Conservation (phyloP, 768 basidiomycete species). For the Pisolithus albus region DNA sequence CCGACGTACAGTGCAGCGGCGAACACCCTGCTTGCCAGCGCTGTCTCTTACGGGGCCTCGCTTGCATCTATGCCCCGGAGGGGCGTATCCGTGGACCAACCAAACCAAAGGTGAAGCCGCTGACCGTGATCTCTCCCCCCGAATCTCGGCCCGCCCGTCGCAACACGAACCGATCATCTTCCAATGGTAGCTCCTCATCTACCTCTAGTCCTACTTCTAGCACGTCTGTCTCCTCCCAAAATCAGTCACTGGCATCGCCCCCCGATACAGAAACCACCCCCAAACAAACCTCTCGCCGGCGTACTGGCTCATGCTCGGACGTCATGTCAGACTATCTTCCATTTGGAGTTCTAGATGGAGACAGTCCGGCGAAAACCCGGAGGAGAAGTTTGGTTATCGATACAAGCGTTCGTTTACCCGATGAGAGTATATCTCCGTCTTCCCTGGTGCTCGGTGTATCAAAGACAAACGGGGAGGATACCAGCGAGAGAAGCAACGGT, state of each 20-base stretch:
- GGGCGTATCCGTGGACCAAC: constrained; percentile 58
- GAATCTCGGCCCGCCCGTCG: not conserved
- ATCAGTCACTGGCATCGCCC: not conserved
- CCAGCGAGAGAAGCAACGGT: not conserved
- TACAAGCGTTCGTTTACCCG: not conserved
- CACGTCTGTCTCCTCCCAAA: not conserved
- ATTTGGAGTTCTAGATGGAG: not conserved
- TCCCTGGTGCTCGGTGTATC: not conserved
- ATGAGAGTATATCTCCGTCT: not conserved
- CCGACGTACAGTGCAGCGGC: constrained; percentile 51
- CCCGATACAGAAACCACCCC: not conserved
- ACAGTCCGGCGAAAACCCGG: not conserved
- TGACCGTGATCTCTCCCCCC: not conserved
- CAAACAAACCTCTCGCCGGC: not conserved
- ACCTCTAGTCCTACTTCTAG: not conserved
- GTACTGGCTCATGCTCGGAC: not conserved
- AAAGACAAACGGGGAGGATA: not conserved
- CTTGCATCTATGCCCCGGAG: constrained; percentile 64
- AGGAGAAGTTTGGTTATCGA: not conserved
- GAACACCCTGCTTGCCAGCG: constrained; percentile 65
- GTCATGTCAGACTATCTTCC: not conserved
- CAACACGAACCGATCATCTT: not conserved
- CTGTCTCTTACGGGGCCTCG: constrained; percentile 49
- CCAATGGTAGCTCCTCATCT: not conserved
- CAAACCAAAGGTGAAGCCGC: constrained; percentile 37